These are phyloP conservation scores for Nitzschia inconspicua DNA, from an alignment of 108 stramenopile species.

Conservation along the genomic window DNA sequence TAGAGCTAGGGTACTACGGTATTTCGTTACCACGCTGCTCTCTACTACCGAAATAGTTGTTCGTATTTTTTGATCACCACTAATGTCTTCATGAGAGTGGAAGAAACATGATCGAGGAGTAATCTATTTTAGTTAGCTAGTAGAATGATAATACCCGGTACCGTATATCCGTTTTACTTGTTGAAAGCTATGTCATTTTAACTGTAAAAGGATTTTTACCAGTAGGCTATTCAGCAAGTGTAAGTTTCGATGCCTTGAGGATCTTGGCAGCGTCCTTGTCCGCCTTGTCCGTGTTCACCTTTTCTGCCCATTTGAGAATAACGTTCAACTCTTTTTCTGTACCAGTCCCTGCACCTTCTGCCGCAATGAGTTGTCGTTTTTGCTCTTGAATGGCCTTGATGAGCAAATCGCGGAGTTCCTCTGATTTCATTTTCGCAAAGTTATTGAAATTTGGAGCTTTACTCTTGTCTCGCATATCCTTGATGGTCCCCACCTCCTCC, in stretches of 20 bases:
- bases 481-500: conserved; percentile 71
- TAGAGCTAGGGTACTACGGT: too few species aligned
- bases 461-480: conserved; percentile 59
- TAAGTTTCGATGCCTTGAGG: conserved; percentile 58
- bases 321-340: conserved; percentile 72
- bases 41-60: too few species aligned
- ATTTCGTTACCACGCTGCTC: too few species aligned
- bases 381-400: conserved; percentile 68
- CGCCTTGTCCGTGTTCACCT: conserved; percentile 68
- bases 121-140: too few species aligned
- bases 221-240: conserved; percentile 13
- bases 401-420: conserved; percentile 67
- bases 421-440: conserved; percentile 56
- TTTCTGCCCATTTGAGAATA: conserved; percentile 74
- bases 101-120: too few species aligned
- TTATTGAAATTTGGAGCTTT: conserved; percentile 67
- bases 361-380: conserved; percentile 52
- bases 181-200: too few species aligned
- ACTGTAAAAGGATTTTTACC: too few species aligned
- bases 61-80: too few species aligned
- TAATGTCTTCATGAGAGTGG: too few species aligned
- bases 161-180: too few species aligned
- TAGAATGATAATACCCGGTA: too few species aligned
- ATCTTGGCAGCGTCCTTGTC: conserved; percentile 85
- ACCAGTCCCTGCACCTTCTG: conserved; percentile 65